Evolutionary conservation across 2,329 filamentous ascomycete genomes (phyloP), one percentile per base, ranked within the genome.

Genomic region (Fusarium chaquense): DNA sequence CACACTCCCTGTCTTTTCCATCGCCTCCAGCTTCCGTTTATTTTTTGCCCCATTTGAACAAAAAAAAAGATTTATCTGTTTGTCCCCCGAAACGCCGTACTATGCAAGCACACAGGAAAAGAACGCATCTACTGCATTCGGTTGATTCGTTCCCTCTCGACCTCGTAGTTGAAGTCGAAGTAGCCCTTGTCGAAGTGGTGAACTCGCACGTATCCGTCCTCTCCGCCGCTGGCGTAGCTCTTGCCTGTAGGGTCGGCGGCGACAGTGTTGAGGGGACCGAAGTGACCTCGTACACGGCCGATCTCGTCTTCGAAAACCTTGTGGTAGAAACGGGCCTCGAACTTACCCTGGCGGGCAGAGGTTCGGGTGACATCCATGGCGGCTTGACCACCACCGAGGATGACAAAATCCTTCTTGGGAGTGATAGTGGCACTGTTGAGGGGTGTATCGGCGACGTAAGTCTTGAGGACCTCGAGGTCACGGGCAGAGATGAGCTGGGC

Each of bases 261-360:
- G 75, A 99, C 93, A 69, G 96, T 98, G 87, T 99, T 98, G 79
- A 98, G 86, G 73, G 92, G 96, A 79, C 96, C 96, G 83, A 99
- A 99, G 83, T 99, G 96, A 70, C 96, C 96, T 79, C 94, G 89
- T 71, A 99, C 96, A 86, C 96, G 91, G 75, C 96, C 96, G 77
- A 98, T 95, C 86, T 99, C 96, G 82, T 99, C 95, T 83, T 97
- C 94, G 81, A 99, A 98, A 81, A 99, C 91, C 88, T 97, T 98
- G 90, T 99, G 96, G 87, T 98, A 99, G 88, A 99, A 99, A 73
- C 96, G 91, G 45, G 96, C 96, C 83, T 99, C 96, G 86, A 99
- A 99, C 85, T 98, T 98, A 84, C 96, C 96, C 86, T 99, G 96
- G 73, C 96, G 90, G 51, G 94, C 91, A 35, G 91, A 91, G 53